These are phyloP conservation scores for Helianthus annuus DNA, from an alignment of 129 eudicot genomes.

Conservation along the genomic window DNA sequence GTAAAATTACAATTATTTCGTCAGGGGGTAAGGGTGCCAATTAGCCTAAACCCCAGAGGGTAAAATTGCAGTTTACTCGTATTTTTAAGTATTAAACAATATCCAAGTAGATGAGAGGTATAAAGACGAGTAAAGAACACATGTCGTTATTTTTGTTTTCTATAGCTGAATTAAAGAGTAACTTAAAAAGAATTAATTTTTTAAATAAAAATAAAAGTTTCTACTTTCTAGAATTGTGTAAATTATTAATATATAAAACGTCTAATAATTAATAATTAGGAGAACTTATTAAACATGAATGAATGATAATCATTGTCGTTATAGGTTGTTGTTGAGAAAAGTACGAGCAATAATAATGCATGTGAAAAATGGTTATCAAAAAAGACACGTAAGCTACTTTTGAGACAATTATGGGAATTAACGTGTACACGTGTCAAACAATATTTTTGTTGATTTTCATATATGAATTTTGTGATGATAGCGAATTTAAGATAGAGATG, in stretches of 20 bases:
- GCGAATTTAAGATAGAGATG: background rate
- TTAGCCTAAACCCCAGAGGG: no score
- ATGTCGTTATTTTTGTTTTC: no score
- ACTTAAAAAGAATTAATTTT: background rate
- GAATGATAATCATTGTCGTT: background rate
- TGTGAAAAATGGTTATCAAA: background rate
- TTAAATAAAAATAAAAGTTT: background rate
- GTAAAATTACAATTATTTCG: no score
- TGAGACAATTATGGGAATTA: background rate
- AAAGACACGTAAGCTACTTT: background rate
- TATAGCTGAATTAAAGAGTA: background rate
- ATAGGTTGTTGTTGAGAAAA: background rate
- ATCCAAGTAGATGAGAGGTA: no score
- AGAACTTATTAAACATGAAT: background rate
- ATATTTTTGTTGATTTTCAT: background rate
- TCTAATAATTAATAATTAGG: background rate
- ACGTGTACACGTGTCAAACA: slow-evolving; percentile 9
- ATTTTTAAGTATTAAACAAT: no score
- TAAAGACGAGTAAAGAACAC: no score
- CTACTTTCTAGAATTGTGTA: background rate
- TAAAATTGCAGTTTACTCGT: no score
- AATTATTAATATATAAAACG: background rate
- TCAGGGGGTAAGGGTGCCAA: no score
- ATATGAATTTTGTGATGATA: background rate
- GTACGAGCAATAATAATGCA: background rate